Conservation (phyloP, 768 basidiomycete genomes). For the Boletales sp. region DNA sequence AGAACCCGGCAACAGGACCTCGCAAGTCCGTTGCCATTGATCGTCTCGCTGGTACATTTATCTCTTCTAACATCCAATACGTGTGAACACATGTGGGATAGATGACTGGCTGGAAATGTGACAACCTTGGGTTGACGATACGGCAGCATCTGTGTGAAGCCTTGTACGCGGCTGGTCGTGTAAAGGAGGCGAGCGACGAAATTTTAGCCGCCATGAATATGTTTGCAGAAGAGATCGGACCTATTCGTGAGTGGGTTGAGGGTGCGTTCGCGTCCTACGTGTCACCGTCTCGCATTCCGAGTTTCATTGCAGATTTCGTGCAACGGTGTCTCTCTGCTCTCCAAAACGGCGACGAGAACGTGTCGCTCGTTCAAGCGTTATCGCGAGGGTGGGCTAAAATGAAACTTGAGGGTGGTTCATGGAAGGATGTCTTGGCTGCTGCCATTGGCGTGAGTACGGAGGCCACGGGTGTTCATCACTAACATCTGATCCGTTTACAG, state of each 20-base stretch:
- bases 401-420: neutral
- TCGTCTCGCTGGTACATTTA: too few relatives aligned
- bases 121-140: neutral
- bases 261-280: too few relatives aligned
- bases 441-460: neutral
- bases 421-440: slow-evolving; percentile 1
- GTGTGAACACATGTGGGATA: too few relatives aligned
- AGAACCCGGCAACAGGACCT: neutral
- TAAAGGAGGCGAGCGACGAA: neutral
- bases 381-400: neutral
- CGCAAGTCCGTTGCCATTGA: neutral
- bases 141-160: slow-evolving; percentile 3
- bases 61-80: too few relatives aligned
- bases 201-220: neutral
- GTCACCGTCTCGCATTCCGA: too few relatives aligned
- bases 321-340: too few relatives aligned
- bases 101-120: too few relatives aligned
- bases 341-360: too few relatives aligned
- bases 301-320: too few relatives aligned
- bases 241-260: neutral
- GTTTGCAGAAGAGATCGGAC: neutral
- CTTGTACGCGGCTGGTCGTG: neutral
- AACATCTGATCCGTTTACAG: too few relatives aligned
- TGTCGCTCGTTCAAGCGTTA: too few relatives aligned
- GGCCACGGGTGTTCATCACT: too few relatives aligned